phyloP scores from a whole-genome alignment of 345 rosid species.

The Rhodamnia argentea region DNA sequence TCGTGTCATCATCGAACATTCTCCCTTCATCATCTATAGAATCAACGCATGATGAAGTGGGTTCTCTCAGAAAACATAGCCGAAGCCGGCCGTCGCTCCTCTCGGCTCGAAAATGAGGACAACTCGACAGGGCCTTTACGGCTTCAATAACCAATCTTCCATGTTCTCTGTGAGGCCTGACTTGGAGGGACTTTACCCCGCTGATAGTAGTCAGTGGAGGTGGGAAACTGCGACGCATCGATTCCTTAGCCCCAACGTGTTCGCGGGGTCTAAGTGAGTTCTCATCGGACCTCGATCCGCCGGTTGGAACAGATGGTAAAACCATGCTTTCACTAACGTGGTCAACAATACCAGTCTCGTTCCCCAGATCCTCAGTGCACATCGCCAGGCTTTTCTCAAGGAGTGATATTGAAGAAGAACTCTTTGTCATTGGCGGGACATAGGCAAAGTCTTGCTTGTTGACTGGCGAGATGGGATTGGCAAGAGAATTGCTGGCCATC shows the following conservation, averaged over 20 bases:
- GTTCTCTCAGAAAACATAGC: constrained; percentile 23
- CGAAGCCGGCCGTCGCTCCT: constrained; percentile 75
- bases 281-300: not conserved
- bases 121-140: constrained; percentile 15
- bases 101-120: constrained; percentile 40
- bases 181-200: constrained; percentile 33
- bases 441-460: constrained; percentile 10
- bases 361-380: constrained; percentile 81
- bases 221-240: constrained; percentile 37
- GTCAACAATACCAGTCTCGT: constrained; percentile 48
- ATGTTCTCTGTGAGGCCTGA: constrained; percentile 57
- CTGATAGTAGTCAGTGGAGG: constrained; percentile 74
- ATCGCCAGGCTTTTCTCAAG: constrained; percentile 68
- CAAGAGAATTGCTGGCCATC: constrained; percentile 8
- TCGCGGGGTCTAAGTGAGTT: not conserved
- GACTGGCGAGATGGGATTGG: not conserved
- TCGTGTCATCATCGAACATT: not conserved
- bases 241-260: constrained; percentile 12
- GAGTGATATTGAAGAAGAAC: constrained; percentile 35
- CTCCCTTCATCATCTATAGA: constrained; percentile 5
- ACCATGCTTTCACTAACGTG: not conserved
- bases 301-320: not conserved
- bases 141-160: constrained; percentile 65
- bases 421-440: constrained; percentile 15
- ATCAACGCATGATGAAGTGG: not conserved